Base-by-base conservation (phyloP, 106 monocot genomes). In the Acorus gramineus region DNA sequence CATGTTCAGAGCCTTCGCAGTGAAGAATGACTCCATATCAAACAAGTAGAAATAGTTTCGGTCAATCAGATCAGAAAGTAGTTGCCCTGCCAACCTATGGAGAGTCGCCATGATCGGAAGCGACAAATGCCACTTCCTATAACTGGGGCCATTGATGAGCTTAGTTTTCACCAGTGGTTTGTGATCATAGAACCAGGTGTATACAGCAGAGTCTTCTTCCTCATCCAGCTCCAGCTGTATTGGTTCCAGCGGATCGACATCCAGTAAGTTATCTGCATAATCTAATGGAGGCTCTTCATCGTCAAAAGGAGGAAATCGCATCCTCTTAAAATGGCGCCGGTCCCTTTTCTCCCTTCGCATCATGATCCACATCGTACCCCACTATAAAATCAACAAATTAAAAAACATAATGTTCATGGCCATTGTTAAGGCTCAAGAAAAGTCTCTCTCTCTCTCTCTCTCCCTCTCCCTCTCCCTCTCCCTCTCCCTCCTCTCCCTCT, bases 341-440 rank as follows among this genome's bases (percentile, higher is more conserved):
- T 98, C 96, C 61, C 96, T 85, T 75, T 96, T 98, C 75, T 96
- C 95, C 74, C 96, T 83, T 49, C 96, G 78, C 96, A 98, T 98
- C 96, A 98, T 98, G 67, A 98, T 98, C 96, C 96, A 98, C 96
- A 98, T 98, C 28, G 96, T 85, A 53, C 96, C 95, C 96, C 96
- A 98, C 91, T 96, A 71, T 8, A 81, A 58, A 45, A 8, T 62
- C 7, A 42, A 62, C 9, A 50, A 50, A 7, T 28, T 28, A 28
- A 28, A 28, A 60, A 68, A 56, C 9, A 8, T 57, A 12, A 68
- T 11, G 0, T 13, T 57, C 5, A 57, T 28, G 28, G 28, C 28
- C 28, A 28, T 28, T 28, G 28, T 28, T 28, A 28, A 28, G 28
- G 28, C 28, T 28, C 28, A 28, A 28, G 28, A 28, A 28, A 28